These are phyloP conservation scores for Podaxis sp. DNA, from an alignment of 768 basidiomycete genomes.

Conservation along the genomic window DNA sequence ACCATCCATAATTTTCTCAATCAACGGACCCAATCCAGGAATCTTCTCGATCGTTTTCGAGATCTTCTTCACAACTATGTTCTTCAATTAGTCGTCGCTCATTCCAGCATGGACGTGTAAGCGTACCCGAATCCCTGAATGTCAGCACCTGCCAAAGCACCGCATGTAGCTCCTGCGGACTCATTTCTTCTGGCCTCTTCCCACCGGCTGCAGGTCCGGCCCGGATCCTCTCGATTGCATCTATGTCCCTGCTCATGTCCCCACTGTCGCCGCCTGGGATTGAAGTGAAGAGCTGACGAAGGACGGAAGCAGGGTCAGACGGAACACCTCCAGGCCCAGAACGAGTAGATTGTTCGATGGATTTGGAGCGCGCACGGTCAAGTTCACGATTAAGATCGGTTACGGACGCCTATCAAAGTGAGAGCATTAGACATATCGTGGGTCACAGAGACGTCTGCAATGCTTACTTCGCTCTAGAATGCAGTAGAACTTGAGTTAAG, in stretches of 20 bases:
- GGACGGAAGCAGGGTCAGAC: conserved; percentile 41
- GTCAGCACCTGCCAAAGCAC: conserved; percentile 84
- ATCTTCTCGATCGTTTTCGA: conserved; percentile 81
- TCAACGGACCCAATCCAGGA: conserved; percentile 70
- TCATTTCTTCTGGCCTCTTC: conserved; percentile 78
- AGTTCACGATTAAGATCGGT: conserved; percentile 82
- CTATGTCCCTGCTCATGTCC: conserved; percentile 74
- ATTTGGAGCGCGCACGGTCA: conserved; percentile 62
- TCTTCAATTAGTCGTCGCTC: background rate
- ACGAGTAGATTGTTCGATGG: conserved; percentile 26
- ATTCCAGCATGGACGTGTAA: background rate
- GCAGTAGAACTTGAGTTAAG: background rate
- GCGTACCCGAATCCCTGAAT: conserved; percentile 76
- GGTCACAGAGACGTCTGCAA: background rate
- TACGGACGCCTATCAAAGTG: conserved; percentile 68
- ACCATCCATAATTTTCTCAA: conserved; percentile 78
- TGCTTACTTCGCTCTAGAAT: conserved; percentile 33
- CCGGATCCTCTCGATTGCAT: conserved; percentile 68
- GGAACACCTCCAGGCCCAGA: conserved; percentile 34
- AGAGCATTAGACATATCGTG: background rate
- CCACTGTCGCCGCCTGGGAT: conserved; percentile 61
- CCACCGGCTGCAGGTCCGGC: conserved; percentile 59
- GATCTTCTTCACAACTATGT: conserved; percentile 72
- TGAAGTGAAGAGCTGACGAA: conserved; percentile 61
- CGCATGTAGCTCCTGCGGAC: conserved; percentile 82